Conservation (phyloP, 345 rosid genomes). For the Camelina hispida region DNA sequence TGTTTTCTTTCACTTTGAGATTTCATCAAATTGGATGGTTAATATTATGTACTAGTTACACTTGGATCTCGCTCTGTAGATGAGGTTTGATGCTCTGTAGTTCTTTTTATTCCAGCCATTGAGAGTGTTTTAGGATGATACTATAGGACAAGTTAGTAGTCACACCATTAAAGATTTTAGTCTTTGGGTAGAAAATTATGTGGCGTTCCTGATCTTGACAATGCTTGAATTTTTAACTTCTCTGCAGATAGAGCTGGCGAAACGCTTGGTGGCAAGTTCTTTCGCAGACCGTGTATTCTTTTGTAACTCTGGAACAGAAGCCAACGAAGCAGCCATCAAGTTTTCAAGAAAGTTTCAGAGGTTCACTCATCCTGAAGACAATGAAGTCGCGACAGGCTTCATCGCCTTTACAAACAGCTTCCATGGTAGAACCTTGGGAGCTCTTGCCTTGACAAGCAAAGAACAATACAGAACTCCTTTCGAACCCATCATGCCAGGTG, state of each 20-base stretch:
- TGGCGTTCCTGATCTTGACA: neutral
- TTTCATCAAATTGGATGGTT: neutral
- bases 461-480: slow-evolving; percentile 82
- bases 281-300: slow-evolving; percentile 91
- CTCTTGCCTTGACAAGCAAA: slow-evolving; percentile 95
- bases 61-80: neutral
- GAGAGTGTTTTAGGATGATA: neutral
- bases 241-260: slow-evolving; percentile 79
- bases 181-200: neutral
- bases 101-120: neutral
- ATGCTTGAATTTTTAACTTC: neutral
- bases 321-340: slow-evolving; percentile 97
- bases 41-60: neutral
- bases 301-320: slow-evolving; percentile 90
- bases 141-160: neutral
- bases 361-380: slow-evolving; percentile 54
- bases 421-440: slow-evolving; percentile 96
- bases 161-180: neutral
- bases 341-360: slow-evolving; percentile 90
- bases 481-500: slow-evolving; percentile 99
- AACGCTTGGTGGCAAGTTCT: slow-evolving; percentile 68
- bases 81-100: neutral
- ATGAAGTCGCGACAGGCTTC: slow-evolving; percentile 65
- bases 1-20: neutral
- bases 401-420: slow-evolving; percentile 79